Evolutionary conservation across 75 land plant species (phyloP).

Genomic region (Gnetum montanum): DNA sequence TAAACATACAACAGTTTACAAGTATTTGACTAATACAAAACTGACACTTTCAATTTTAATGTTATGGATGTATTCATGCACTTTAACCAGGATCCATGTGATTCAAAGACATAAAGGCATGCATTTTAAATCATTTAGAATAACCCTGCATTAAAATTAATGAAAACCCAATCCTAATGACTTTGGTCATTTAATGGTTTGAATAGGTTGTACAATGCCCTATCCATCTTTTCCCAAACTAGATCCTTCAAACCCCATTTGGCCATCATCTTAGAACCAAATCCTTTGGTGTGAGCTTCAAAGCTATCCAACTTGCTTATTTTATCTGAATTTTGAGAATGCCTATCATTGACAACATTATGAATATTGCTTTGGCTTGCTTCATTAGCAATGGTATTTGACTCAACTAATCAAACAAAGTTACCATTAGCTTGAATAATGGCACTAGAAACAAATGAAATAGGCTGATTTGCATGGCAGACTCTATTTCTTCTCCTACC

Average conservation of each 20-base stretch:
- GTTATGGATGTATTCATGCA: too few relatives aligned
- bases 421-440: constrained; percentile 34
- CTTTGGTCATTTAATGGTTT: constrained; percentile 60
- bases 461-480: constrained; percentile 52
- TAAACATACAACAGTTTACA: too few relatives aligned
- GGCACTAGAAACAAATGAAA: constrained; percentile 82
- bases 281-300: constrained; percentile 90
- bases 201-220: constrained; percentile 65
- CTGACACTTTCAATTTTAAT: too few relatives aligned
- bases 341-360: too few relatives aligned
- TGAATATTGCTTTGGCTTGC: neutral
- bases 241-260: constrained; percentile 77
- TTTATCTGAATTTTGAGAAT: neutral
- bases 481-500: constrained; percentile 4
- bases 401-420: neutral
- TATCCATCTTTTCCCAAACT: constrained; percentile 81
- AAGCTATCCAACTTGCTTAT: constrained; percentile 40
- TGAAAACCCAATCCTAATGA: constrained; percentile 71
- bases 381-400: neutral
- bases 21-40: too few relatives aligned
- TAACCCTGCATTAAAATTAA: too few relatives aligned
- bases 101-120: too few relatives aligned
- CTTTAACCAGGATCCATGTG: too few relatives aligned
- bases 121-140: too few relatives aligned
- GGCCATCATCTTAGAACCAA: constrained; percentile 83